Evolutionary conservation across 768 basidiomycete species (phyloP).

Genomic region (Cystofilobasidium bisporidii): DNA sequence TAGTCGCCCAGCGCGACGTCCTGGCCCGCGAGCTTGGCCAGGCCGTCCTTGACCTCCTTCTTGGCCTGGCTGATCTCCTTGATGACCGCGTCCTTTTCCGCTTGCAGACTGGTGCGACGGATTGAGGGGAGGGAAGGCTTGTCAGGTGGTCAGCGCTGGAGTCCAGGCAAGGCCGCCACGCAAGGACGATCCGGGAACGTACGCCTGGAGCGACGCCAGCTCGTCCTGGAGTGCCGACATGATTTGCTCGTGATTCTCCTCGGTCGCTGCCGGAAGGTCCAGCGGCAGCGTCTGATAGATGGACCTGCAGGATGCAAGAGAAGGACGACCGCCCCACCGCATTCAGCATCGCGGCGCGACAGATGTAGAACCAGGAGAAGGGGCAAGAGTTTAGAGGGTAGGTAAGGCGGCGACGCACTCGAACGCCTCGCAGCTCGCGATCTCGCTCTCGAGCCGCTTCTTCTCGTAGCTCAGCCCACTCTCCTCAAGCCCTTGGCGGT

Average conservation of each 20-base stretch:
- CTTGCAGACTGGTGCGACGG: neutral
- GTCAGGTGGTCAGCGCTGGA: too few relatives aligned
- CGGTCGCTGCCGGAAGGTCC: neutral
- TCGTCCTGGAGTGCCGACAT: neutral
- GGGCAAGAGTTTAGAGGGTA: neutral
- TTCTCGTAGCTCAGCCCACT: conserved; percentile 64
- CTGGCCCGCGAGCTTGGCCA: neutral
- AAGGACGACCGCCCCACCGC: neutral
- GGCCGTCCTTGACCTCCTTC: conserved; percentile 2
- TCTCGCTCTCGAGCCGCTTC: conserved; percentile 79
- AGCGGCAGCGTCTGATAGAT: neutral
- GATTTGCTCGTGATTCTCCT: neutral
- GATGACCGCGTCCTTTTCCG: neutral
- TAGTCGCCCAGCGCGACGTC: neutral
- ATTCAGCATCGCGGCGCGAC: neutral
- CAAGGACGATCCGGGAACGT: too few relatives aligned
- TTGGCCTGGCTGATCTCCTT: neutral
- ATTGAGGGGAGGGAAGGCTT: too few relatives aligned
- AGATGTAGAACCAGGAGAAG: neutral
- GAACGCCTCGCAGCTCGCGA: conserved; percentile 84
- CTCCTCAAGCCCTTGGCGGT: conserved; percentile 1
- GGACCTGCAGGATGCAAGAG: neutral
- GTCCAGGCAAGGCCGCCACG: too few relatives aligned
- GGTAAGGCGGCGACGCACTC: conserved; percentile 52
- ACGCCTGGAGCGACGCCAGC: neutral